Evolutionary conservation across 1,139 yeast genomes (phyloP).

Genomic region (Geotrichum histeridarum): DNA sequence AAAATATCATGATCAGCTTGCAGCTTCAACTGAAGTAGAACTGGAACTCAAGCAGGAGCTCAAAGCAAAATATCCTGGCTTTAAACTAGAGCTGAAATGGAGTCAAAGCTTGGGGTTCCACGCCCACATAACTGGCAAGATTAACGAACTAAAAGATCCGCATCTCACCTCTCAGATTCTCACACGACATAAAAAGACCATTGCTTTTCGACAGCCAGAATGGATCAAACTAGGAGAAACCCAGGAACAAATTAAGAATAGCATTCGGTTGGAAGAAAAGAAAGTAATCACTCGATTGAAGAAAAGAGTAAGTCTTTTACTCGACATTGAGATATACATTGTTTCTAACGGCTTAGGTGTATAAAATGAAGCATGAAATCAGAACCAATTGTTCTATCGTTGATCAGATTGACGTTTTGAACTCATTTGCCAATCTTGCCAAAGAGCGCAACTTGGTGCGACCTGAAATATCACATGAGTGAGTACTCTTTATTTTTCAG

Average conservation of each 20-base stretch:
- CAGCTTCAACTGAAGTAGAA: neutral
- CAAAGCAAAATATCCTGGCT: slow-evolving; percentile 20
- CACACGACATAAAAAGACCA: slow-evolving; percentile 28
- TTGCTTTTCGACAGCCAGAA: slow-evolving; percentile 24
- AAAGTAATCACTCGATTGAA: slow-evolving; percentile 15
- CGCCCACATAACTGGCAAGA: slow-evolving; percentile 25
- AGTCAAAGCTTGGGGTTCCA: slow-evolving; percentile 36
- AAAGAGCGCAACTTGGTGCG: slow-evolving; percentile 57
- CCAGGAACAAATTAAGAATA: slow-evolving; percentile 28
- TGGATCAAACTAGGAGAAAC: slow-evolving; percentile 34
- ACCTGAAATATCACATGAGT: slow-evolving; percentile 54
- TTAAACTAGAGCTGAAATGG: slow-evolving; percentile 33
- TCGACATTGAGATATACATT: slow-evolving; percentile 7
- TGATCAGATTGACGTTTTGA: slow-evolving; percentile 67
- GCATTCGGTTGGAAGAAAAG: slow-evolving; percentile 21
- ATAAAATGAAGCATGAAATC: slow-evolving; percentile 42
- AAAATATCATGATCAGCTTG: slow-evolving; percentile 24
- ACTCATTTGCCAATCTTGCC: slow-evolving; percentile 69
- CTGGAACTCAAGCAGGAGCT: slow-evolving; percentile 25
- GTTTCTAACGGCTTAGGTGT: slow-evolving; percentile 40
- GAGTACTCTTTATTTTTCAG: slow-evolving; percentile 38
- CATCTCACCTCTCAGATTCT: slow-evolving; percentile 24
- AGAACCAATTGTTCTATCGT: slow-evolving; percentile 46
- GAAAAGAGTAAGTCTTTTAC: slow-evolving; percentile 14
- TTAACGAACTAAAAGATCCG: slow-evolving; percentile 19